A percentile compares a stretch with the other conserved stretches of the same genome.
Evolutionary conservation across 805 yeast species (phyloP).

Genomic region (Pichia ethanolica): DNA sequence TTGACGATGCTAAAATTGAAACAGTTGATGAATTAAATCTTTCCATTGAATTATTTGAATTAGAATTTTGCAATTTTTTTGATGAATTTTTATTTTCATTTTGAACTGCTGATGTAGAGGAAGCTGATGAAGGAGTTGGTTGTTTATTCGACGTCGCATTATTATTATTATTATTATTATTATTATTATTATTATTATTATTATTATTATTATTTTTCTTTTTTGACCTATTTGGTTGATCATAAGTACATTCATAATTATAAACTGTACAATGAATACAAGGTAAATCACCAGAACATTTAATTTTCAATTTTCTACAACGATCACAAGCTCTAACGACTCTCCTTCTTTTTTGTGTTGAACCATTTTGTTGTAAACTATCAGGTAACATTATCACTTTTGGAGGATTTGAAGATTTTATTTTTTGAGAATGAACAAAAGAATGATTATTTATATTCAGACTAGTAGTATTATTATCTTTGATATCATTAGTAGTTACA

Average conservation of each 20-base stretch:
- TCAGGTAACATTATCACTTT: conserved; percentile 23
- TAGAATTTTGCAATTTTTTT: too few relatives aligned
- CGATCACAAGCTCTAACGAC: conserved; percentile 46
- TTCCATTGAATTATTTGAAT: background rate
- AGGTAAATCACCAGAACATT: conserved; percentile 45
- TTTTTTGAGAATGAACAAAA: background rate
- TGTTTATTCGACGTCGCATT: background rate
- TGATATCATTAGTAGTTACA: background rate
- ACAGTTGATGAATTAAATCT: conserved; percentile 5
- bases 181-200: background rate
- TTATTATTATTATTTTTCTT: conserved; percentile 27
- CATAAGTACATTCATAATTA: conserved; percentile 77
- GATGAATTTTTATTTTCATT: too few relatives aligned
- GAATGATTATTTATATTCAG: background rate
- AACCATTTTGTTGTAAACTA: conserved; percentile 1
- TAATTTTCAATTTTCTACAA: conserved; percentile 44
- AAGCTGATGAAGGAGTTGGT: background rate
- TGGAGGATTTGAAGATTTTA: conserved; percentile 16
- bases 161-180: background rate
- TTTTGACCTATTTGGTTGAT: conserved; percentile 46
- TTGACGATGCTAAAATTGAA: conserved; percentile 8
- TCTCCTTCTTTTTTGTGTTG: conserved; percentile 27
- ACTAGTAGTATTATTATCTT: background rate
- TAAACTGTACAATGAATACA: conserved; percentile 71
- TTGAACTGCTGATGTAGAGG: background rate